A percentile compares a stretch with the other conserved stretches of the same genome.
Conservation (phyloP, 768 basidiomycete genomes). For the Trametes cubensis region DNA sequence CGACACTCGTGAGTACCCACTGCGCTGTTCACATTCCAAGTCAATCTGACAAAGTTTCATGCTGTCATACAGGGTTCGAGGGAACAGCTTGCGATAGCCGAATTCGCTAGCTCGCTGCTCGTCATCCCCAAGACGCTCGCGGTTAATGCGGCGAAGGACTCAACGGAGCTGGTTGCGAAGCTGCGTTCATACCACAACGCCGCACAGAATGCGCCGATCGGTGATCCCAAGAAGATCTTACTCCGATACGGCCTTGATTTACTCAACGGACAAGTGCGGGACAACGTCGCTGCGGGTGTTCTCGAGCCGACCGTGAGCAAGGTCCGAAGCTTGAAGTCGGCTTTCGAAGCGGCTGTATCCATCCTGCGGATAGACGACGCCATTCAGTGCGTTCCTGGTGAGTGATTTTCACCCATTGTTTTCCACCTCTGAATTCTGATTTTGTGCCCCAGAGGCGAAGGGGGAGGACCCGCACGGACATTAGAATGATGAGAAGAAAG, state of each 20-base stretch:
- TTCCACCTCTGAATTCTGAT: not conserved
- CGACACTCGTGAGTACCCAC: constrained; percentile 74
- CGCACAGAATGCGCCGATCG: constrained; percentile 87
- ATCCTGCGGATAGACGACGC: constrained; percentile 94
- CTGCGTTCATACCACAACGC: constrained; percentile 96
- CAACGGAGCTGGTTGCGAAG: constrained; percentile 96
- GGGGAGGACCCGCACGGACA: constrained; percentile 81
- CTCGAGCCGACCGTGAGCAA: constrained; percentile 97
- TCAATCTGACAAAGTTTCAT: not conserved
- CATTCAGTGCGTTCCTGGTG: constrained; percentile 88
- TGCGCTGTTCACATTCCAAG: not conserved
- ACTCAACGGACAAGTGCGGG: constrained; percentile 90
- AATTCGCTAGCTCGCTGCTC: constrained; percentile 90
- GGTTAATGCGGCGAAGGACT: constrained; percentile 98
- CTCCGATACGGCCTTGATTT: constrained; percentile 95
- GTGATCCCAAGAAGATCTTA: constrained; percentile 89
- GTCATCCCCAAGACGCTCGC: constrained; percentile 97
- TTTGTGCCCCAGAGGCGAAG: constrained; percentile 61
- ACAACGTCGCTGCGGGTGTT: constrained; percentile 92
- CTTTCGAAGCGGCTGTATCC: constrained; percentile 94
- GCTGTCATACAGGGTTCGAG: constrained; percentile 75
- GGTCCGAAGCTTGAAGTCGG: constrained; percentile 95
- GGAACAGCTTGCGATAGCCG: constrained; percentile 98
- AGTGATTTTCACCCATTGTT: constrained; percentile 34
- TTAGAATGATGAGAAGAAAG: constrained; percentile 37